Evolutionary conservation across 2,329 filamentous ascomycete species (phyloP).

Genomic region (Aspergillus tanneri): DNA sequence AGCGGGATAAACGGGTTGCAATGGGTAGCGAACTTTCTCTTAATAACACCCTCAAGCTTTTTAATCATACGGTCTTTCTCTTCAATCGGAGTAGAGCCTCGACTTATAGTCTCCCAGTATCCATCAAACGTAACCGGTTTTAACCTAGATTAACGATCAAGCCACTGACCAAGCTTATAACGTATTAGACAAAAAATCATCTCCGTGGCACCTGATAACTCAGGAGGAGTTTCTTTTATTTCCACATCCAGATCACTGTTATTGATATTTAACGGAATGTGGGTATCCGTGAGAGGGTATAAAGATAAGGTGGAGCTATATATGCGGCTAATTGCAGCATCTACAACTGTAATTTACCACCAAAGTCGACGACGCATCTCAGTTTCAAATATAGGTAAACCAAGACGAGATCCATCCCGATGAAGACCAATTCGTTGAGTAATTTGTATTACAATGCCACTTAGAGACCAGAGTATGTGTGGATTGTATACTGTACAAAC

Average conservation of each 20-base stretch:
- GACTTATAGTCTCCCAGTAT: slow-evolving; percentile 24
- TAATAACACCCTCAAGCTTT: slow-evolving; percentile 36
- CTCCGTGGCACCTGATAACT: slow-evolving; percentile 47
- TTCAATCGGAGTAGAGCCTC: slow-evolving; percentile 17
- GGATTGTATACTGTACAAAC: slow-evolving; percentile 45
- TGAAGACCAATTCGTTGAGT: slow-evolving; percentile 52
- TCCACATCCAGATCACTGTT: slow-evolving; percentile 43
- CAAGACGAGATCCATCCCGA: slow-evolving; percentile 49
- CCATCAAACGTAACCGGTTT: slow-evolving; percentile 15
- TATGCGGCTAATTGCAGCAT: slow-evolving; percentile 14
- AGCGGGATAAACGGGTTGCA: slow-evolving; percentile 43
- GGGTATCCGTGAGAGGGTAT: slow-evolving; percentile 15
- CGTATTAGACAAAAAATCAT: slow-evolving; percentile 44
- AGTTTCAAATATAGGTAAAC: slow-evolving; percentile 48
- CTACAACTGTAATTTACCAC: slow-evolving; percentile 29
- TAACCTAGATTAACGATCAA: slow-evolving; percentile 20
- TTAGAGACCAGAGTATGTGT: slow-evolving; percentile 53
- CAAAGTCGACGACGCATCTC: slow-evolving; percentile 39
- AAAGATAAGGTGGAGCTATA: slow-evolving; percentile 1
- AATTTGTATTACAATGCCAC: slow-evolving; percentile 48
- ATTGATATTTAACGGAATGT: slow-evolving; percentile 44
- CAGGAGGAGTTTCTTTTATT: slow-evolving; percentile 46
- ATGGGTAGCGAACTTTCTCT: slow-evolving; percentile 38
- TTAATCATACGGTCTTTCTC: slow-evolving; percentile 32
- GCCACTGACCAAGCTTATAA: slow-evolving; percentile 35